These are phyloP conservation scores for Amphirosellinia nigrospora DNA, from an alignment of 495 filamentous ascomycete genomes.

Conservation along the genomic window DNA sequence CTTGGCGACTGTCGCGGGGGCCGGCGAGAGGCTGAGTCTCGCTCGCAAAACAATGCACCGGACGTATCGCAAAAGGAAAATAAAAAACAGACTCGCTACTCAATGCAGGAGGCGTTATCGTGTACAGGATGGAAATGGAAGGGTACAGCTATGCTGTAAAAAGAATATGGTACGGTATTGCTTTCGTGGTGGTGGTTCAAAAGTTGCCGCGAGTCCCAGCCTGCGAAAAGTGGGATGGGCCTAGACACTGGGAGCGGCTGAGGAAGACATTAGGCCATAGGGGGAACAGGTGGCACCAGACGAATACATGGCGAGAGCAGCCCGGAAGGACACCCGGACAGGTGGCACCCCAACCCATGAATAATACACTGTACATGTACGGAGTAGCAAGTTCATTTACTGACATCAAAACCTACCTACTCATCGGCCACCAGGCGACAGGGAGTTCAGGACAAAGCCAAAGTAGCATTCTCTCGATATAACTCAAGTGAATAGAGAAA, in stretches of 20 bases:
- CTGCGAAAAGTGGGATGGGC: conserved; percentile 35
- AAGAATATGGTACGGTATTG: conserved; percentile 18
- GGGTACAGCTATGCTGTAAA: conserved; percentile 28
- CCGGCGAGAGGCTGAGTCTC: conserved; percentile 8
- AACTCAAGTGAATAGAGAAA: background rate
- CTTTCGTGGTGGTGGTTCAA: conserved; percentile 39
- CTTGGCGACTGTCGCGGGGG: conserved; percentile 25
- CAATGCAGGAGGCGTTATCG: conserved; percentile 7
- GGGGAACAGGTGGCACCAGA: conserved; percentile 9
- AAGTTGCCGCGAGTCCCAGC: conserved; percentile 41
- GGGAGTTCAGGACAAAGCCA: background rate
- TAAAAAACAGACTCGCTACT: conserved; percentile 11
- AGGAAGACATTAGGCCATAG: background rate
- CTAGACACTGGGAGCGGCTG: conserved; percentile 27
- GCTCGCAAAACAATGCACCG: conserved; percentile 21
- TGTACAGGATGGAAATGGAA: conserved; percentile 23
- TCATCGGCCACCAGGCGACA: background rate
- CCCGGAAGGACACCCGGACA: background rate
- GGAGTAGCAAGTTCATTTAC: too few relatives aligned
- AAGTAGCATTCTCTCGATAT: background rate
- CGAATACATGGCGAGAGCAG: background rate
- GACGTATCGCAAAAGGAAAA: conserved; percentile 15
- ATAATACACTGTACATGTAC: too few relatives aligned
- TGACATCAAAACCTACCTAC: too few relatives aligned
- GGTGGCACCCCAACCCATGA: background rate